These are phyloP conservation scores for Mortierella sp. DNA, from an alignment of 371 early-diverging fungal genomes.

Conservation along the genomic window DNA sequence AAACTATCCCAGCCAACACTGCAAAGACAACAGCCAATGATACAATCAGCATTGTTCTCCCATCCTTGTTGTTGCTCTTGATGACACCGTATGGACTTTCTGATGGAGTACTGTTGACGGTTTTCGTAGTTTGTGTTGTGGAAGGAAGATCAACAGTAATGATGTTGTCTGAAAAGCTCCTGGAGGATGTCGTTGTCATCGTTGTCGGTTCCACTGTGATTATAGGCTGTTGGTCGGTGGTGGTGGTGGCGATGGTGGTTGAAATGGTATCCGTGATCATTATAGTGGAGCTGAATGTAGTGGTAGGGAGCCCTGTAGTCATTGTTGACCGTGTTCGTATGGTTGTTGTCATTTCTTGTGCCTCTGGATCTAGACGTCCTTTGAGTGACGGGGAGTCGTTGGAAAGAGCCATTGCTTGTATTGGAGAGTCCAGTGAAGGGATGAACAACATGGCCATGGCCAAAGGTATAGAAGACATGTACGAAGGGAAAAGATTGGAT, in stretches of 20 bases:
- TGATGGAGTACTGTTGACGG: not conserved
- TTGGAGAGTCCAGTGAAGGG: no score
- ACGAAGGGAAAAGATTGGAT: no score
- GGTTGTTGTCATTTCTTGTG: no score
- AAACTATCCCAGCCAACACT: slow-evolving; percentile 26
- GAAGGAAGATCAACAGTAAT: not conserved
- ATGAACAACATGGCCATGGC: no score
- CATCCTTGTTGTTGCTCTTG: slow-evolving; percentile 1
- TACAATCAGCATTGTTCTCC: slow-evolving; percentile 29
- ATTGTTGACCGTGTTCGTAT: no score
- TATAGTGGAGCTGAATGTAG: not conserved
- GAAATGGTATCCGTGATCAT: not conserved
- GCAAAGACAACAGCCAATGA: slow-evolving; percentile 37
- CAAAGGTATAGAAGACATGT: no score
- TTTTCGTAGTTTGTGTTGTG: not conserved
- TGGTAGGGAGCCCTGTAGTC: not conserved
- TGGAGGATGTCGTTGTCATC: not conserved
- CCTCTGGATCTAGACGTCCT: no score
- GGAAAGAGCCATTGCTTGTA: no score
- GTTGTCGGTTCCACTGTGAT: not conserved
- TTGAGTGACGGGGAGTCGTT: no score
- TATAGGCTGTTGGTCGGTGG: no score
- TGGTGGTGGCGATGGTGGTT: no score
- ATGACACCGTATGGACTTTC: slow-evolving; percentile 14
- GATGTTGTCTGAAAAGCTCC: slow-evolving; percentile 1